A percentile compares a stretch with the other conserved stretches of the same genome.
phyloP scores from a whole-genome alignment of 768 basidiomycete genomes.

The Trametes sanguinea region DNA sequence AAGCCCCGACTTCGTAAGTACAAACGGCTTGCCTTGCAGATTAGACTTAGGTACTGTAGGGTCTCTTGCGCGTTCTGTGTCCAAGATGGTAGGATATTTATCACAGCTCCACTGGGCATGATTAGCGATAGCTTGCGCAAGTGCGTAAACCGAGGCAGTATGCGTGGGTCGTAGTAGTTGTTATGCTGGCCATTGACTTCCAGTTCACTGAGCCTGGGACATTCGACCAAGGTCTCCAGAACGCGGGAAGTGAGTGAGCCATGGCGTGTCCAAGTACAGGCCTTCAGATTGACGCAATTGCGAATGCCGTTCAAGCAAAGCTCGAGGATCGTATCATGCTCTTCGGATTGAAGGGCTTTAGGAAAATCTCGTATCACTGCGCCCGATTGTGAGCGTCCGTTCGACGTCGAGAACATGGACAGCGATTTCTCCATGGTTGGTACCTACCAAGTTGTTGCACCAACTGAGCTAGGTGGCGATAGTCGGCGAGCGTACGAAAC shows the following conservation, averaged over 20 bases:
- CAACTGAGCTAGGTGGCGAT: conserved; percentile 56
- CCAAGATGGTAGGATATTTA: conserved; percentile 55
- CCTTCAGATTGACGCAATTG: conserved; percentile 61
- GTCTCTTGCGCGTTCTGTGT: conserved; percentile 43
- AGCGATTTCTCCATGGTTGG: background rate
- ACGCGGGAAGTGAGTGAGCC: conserved; percentile 66
- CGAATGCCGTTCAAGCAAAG: conserved; percentile 51
- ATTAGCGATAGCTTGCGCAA: conserved; percentile 65
- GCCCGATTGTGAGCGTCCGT: background rate
- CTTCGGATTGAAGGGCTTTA: conserved; percentile 41
- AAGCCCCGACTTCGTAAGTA: too few species aligned
- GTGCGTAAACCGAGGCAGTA: conserved; percentile 52
- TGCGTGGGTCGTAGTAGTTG: conserved; percentile 51
- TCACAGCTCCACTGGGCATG: conserved; percentile 66
- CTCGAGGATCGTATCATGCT: conserved; percentile 38
- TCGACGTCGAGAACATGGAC: background rate
- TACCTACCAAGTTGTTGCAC: conserved; percentile 60
- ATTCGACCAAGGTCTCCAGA: conserved; percentile 51
- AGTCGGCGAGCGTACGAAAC: conserved; percentile 59
- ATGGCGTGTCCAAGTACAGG: conserved; percentile 81
- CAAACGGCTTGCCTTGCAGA: conserved; percentile 59
- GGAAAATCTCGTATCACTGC: conserved; percentile 78
- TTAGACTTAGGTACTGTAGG: conserved; percentile 59
- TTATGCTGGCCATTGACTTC: conserved; percentile 72
- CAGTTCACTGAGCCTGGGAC: conserved; percentile 50